phyloP scores from a whole-genome alignment of 2,329 filamentous ascomycete genomes.

The Nothopassalora personata region DNA sequence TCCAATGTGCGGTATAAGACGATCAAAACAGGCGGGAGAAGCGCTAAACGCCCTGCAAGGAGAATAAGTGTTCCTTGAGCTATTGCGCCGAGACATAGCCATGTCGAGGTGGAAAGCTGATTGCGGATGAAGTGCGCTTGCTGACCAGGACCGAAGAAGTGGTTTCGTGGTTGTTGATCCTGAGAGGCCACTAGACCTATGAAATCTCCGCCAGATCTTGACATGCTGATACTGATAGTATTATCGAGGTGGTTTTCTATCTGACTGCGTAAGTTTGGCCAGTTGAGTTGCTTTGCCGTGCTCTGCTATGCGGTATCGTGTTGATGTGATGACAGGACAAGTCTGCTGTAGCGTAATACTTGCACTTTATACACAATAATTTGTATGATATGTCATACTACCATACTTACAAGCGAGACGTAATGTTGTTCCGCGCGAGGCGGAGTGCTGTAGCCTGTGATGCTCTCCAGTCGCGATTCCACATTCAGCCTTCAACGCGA shows the following conservation, averaged over 20 bases:
- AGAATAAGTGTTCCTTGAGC: slow-evolving; percentile 36
- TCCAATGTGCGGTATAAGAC: slow-evolving; percentile 34
- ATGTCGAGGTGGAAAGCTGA: slow-evolving; percentile 37
- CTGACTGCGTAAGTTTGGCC: not conserved
- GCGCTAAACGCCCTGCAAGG: slow-evolving; percentile 32
- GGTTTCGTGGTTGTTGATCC: slow-evolving; percentile 7
- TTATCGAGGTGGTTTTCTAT: no score
- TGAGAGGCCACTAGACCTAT: slow-evolving; percentile 13
- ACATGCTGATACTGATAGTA: not conserved
- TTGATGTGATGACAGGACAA: not conserved
- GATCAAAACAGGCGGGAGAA: slow-evolving; percentile 32
- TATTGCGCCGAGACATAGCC: slow-evolving; percentile 38
- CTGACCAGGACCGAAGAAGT: slow-evolving; percentile 13
- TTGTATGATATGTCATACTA: not conserved
- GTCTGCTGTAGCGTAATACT: not conserved
- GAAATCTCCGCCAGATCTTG: slow-evolving; percentile 3
- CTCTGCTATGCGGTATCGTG: not conserved
- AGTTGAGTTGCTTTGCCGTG: not conserved
- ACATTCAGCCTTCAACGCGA: not conserved
- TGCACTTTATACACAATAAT: not conserved
- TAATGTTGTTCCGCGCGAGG: not conserved
- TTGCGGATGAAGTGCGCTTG: slow-evolving; percentile 28
- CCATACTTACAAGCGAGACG: not conserved
- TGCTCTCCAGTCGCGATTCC: not conserved
- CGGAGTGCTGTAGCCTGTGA: not conserved